Conservation (phyloP, 345 rosid genomes). For the Euphorbia peplus region DNA sequence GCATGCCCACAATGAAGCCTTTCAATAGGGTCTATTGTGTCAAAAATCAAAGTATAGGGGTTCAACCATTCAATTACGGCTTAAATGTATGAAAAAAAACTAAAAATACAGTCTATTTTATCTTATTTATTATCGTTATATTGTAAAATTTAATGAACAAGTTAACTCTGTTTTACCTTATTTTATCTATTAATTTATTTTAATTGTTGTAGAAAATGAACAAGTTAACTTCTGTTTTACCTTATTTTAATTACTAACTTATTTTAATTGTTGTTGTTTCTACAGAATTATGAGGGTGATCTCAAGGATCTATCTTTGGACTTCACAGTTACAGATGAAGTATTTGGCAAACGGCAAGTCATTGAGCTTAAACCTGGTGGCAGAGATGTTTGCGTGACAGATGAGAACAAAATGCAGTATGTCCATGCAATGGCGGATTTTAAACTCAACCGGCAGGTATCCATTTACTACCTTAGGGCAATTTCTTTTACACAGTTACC, state of each 20-base stretch:
- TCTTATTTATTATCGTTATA: no score
- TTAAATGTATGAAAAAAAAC: no score
- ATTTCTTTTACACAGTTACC: neutral
- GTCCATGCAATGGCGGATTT: constrained; percentile 97
- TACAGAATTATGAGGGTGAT: constrained; percentile 89
- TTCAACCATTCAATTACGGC: no score
- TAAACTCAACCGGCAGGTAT: constrained; percentile 93
- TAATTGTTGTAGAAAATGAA: neutral
- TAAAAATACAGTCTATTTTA: no score
- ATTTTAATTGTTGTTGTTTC: constrained; percentile 10
- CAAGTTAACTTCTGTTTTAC: neutral
- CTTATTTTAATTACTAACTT: neutral
- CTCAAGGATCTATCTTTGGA: constrained; percentile 80
- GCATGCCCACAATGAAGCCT: no score
- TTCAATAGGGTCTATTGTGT: no score
- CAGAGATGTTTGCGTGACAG: constrained; percentile 66
- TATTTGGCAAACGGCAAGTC: constrained; percentile 63
- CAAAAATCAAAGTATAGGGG: no score
- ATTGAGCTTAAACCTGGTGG: constrained; percentile 90
- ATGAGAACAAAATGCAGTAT: constrained; percentile 96
- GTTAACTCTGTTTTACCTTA: constrained; percentile 2
- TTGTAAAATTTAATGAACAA: neutral
- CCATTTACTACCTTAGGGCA: constrained; percentile 14
- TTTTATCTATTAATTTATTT: neutral
- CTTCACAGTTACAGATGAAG: constrained; percentile 88